Evolutionary conservation across 768 basidiomycete species (phyloP).

Genomic region (Amanita muscaria): DNA sequence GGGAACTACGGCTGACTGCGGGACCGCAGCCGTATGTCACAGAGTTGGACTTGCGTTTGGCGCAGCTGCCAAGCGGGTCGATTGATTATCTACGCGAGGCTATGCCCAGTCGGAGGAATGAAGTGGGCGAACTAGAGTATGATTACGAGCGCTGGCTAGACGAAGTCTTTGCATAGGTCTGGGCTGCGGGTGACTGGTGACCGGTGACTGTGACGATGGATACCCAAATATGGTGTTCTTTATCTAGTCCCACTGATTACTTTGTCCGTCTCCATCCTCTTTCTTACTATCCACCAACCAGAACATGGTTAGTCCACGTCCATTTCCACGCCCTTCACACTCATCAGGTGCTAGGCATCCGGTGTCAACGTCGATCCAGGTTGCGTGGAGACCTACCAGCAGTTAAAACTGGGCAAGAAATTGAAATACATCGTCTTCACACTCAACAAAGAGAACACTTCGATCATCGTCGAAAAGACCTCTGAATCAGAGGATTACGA

Average conservation of each 20-base stretch:
- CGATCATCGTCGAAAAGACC: constrained; percentile 71
- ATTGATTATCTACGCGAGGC: constrained; percentile 78
- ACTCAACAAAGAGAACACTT: constrained; percentile 50
- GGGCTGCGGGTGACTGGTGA: background rate
- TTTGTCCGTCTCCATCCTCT: constrained; percentile 4
- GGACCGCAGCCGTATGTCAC: constrained; percentile 74
- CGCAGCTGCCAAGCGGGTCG: constrained; percentile 64
- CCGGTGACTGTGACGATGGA: background rate
- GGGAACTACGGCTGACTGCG: background rate
- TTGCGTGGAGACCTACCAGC: constrained; percentile 55
- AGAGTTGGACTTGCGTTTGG: constrained; percentile 83
- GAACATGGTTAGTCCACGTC: constrained; percentile 21
- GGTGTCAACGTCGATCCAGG: constrained; percentile 52
- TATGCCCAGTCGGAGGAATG: constrained; percentile 56
- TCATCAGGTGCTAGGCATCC: constrained; percentile 36
- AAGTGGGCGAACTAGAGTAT: constrained; percentile 56
- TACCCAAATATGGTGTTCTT: constrained; percentile 11
- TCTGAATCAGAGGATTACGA: constrained; percentile 51
- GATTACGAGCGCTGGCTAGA: constrained; percentile 81
- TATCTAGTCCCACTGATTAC: constrained; percentile 14
- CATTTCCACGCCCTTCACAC: constrained; percentile 7
- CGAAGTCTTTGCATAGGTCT: constrained; percentile 57
- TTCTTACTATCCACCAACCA: constrained; percentile 11
- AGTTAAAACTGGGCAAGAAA: constrained; percentile 70
- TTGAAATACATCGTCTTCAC: constrained; percentile 78